Evolutionary conservation across 495 filamentous ascomycete genomes (phyloP), one percentile per base, ranked within the genome.

Genomic region (Extremus antarcticus): DNA sequence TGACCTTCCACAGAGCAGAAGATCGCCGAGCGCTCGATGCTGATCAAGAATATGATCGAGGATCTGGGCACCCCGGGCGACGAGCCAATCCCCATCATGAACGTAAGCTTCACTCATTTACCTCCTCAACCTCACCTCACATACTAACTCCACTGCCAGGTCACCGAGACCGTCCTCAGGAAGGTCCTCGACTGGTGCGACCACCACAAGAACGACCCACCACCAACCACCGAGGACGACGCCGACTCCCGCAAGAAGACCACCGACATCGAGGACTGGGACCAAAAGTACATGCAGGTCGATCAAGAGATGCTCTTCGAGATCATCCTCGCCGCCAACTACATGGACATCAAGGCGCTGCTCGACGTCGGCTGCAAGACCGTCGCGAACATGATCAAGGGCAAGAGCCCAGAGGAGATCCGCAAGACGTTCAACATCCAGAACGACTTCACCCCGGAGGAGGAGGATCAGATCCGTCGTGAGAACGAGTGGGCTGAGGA

Each of bases 301-400:
- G 92, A 98, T 66, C 92, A 98, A 67, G 92, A 98, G 73, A 95
- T 98, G 92, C 80, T 98, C 0, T 98, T 98, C 58, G 92, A 98
- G 75, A 97, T 98, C 66, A 98, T 98, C 58, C 76, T 98, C 25
- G 85, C 85, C 24, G 83, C 85, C 50, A 89, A 89, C 68, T 89
- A 87, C 63, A 75, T 89, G 25, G 85, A 89, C 58, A 89, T 89
- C 70, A 88, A 89, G 76, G 80, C 83, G 7, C 81, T 89, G 4
- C 78, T 89, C 22, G 85, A 89, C 58, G 85, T 88, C 52, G 85
- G 85, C 43, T 89, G 85, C 74, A 89, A 89, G 77, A 89, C 85
- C 0, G 85, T 88, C 22, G 85, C 85, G 46, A 88, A 88, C 66
- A 88, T 88, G 85, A 88, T 88, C 74, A 88, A 88, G 80, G 85